Base-by-base conservation (phyloP, 2,329 filamentous ascomycete genomes). In the Coniochaeta sp. region DNA sequence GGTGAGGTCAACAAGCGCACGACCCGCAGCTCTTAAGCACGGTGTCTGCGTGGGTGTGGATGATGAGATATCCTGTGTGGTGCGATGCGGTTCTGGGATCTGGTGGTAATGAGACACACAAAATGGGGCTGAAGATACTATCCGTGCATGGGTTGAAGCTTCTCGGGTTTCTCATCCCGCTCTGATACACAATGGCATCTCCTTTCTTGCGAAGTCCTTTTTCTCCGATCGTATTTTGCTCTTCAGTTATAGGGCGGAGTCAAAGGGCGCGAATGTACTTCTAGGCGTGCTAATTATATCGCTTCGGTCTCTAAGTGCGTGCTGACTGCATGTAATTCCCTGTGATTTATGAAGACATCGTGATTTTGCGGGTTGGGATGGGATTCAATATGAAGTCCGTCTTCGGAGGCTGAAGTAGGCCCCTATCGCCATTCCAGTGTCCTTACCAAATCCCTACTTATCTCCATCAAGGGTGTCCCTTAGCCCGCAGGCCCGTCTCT, bases 1-100 rank as follows among this genome's bases (percentile, higher is more conserved):
- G 82, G 79, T 51, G 87, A 91, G 78, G 76, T 71, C 27, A 81
- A 69, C 64, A 84, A 83, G 77, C 79, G 81, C 58, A 69, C 71
- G 54, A 79, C 38, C 26, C 38, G 38, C 38, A 42, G 38, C 38
- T 78, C 75, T 63, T 81, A 74, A 59, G 54, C 42, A 8, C 18
- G 38, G 12, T 27, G n/a, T 35, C 27, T 33, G 47, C n/a, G 27
- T 22, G 31, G 12, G 9, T 31, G 48, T 50, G 48, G 48, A 20
- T 28, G 48, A 48, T 26, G 38, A 42, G 4, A n/a, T 18, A 22
- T 9, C 16, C 7, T 35, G n/a, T n/a, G n/a, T 16, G 6, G 2
- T 38, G 33, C 22, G 33, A 26, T 26, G 5, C 18, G 12, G 38
- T 42, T 33, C 14, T 16, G 27, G 38, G 30, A 35, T 48, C 35